Base-by-base conservation (phyloP, 306 rosid genomes). In the Pyrus pyrifolia region DNA sequence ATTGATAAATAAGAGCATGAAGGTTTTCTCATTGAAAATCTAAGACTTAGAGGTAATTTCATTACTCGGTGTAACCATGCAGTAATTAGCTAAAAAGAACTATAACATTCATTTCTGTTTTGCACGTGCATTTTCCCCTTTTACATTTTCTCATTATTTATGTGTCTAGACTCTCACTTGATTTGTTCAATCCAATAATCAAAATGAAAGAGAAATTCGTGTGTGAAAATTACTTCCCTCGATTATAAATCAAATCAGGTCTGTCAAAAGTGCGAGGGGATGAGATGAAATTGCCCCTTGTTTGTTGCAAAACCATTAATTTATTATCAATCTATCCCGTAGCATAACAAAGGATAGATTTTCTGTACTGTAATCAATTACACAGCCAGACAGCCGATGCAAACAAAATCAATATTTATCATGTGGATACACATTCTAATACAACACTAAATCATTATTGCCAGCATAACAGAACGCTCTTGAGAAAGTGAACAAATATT, bases 401-500 rank as follows among this genome's bases (percentile, higher is more conserved):
- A 57, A 57, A 57, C 21, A n/a, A 58, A 57, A n/a, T n/a, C 2
- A n/a, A 73, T 25, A 73, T 25, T 25, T 27, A 33, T 30, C 60
- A 45, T 3, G 58, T 10, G 22, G 45, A 45, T 61, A 45, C 78
- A 62, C 70, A 75, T 57, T 27, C 62, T 29, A 62, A 27, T 11
- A 27, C 11, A 62, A 8, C 67, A 21, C 67, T 2, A 62, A 62
- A 62, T 27, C 84, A 52, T 61, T 83, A 79, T 71, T 79, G 19
- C 65, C 80, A 75, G 59, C 83, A 61, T 5, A 57, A 60, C 53
- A 74, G 30, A 68, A 66, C 55, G 73, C 67, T 49, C 75, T 49
- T 29, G 33, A 63, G 75, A 79, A 69, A 51, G 64, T 72, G 42
- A 68, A 67, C 73, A 80, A 75, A 78, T 65, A 79, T 77, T 81